phyloP scores from a whole-genome alignment of 345 rosid species.

The Balakata baccata region DNA sequence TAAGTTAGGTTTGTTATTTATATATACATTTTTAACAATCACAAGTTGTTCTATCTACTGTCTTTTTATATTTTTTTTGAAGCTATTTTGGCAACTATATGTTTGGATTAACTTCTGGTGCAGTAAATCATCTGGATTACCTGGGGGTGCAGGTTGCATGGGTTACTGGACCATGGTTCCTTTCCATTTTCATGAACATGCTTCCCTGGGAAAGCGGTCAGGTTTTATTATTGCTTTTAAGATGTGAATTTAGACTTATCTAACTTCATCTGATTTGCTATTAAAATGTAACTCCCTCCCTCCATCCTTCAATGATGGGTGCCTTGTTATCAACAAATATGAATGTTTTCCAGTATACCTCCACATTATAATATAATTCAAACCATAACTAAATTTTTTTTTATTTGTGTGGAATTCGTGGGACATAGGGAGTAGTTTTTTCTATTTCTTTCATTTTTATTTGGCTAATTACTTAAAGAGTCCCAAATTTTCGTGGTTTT shows the following conservation, averaged over 20 bases:
- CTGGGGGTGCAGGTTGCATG: conserved; percentile 99
- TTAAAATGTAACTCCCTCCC: neutral
- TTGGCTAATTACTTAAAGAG: neutral
- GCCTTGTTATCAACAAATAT: no score
- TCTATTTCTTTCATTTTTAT: neutral
- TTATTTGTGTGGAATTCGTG: no score
- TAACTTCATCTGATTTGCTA: conserved; percentile 12
- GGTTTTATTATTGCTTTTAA: conserved; percentile 56
- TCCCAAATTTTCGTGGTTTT: neutral
- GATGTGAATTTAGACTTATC: conserved; percentile 18
- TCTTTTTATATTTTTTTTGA: neutral
- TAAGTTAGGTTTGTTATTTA: conserved; percentile 59
- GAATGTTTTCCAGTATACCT: no score
- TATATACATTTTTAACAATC: neutral
- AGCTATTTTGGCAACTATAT: conserved; percentile 16
- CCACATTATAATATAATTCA: no score
- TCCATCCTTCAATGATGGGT: no score
- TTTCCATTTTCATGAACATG: conserved; percentile 99
- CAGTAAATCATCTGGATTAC: conserved; percentile 98
- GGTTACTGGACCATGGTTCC: conserved; percentile 99
- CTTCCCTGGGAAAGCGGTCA: conserved; percentile 99
- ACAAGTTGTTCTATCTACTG: neutral
- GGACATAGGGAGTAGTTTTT: neutral
- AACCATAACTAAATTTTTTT: no score
- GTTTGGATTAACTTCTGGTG: conserved; percentile 28